phyloP scores from a whole-genome alignment of 352 stramenopile species.

The Globisporangium parvum region DNA sequence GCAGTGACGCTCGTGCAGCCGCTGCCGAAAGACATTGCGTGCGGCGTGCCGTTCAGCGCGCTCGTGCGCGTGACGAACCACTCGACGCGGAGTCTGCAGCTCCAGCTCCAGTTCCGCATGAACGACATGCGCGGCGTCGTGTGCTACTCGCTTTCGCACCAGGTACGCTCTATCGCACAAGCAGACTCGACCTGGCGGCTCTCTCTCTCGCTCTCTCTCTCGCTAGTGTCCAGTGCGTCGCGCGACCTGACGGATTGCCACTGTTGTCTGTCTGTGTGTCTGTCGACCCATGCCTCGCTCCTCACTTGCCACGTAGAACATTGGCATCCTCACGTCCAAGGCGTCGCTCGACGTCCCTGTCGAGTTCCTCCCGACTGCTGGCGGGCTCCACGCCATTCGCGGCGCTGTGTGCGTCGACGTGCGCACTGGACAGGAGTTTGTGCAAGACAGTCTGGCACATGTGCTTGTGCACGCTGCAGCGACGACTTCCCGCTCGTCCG shows the following conservation, averaged over 20 bases:
- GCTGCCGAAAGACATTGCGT: slow-evolving; percentile 38
- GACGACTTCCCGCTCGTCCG: neutral
- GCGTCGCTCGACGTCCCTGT: slow-evolving; percentile 34
- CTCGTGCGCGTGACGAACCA: slow-evolving; percentile 62
- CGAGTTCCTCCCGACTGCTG: slow-evolving; percentile 60
- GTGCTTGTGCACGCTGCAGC: slow-evolving; percentile 36
- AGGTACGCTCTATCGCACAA: too few relatives aligned
- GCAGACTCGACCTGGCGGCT: too few relatives aligned
- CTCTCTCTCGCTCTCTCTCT: neutral
- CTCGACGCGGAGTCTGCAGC: slow-evolving; percentile 39
- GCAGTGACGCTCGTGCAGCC: slow-evolving; percentile 27
- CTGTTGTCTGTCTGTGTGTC: neutral
- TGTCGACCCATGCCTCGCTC: neutral
- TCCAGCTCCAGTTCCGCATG: slow-evolving; percentile 79
- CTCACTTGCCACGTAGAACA: slow-evolving; percentile 35
- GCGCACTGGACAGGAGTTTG: slow-evolving; percentile 51
- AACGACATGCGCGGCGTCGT: slow-evolving; percentile 65
- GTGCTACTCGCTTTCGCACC: slow-evolving; percentile 63
- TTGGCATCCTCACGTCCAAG: slow-evolving; percentile 51
- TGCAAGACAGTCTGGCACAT: slow-evolving; percentile 42
- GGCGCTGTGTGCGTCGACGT: slow-evolving; percentile 68
- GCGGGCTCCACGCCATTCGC: slow-evolving; percentile 55
- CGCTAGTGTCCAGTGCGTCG: neutral
- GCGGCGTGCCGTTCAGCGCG: slow-evolving; percentile 49
- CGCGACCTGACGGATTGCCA: too few relatives aligned